phyloP scores from a whole-genome alignment of 108 stramenopile genomes.

The Stephanodiscus triporus region DNA sequence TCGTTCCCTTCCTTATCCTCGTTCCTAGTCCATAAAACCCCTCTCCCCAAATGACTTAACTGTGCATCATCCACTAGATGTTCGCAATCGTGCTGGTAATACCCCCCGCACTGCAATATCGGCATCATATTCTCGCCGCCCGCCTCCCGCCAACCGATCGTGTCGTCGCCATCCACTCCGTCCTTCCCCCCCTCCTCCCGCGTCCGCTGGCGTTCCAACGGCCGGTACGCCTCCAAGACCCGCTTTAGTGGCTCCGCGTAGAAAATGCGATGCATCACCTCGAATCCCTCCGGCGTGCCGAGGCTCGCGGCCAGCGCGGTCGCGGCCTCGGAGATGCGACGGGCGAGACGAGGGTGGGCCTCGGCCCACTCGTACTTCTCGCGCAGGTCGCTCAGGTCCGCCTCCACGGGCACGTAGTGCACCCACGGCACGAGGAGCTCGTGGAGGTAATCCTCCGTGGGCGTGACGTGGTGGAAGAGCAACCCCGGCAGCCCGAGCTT shows the following conservation, averaged over 20 bases:
- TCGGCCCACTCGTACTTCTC: slow-evolving; percentile 39
- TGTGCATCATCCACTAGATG: slow-evolving; percentile 1
- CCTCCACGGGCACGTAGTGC: slow-evolving; percentile 46
- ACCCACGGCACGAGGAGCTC: slow-evolving; percentile 42
- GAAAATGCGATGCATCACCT: not conserved
- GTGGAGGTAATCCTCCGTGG: slow-evolving; percentile 48
- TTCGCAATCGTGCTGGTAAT: slow-evolving; percentile 8
- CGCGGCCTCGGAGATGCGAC: slow-evolving; percentile 15
- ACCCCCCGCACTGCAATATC: slow-evolving; percentile 7
- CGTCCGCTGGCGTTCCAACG: not conserved
- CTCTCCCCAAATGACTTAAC: too few relatives aligned
- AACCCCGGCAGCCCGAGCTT: slow-evolving; percentile 53
- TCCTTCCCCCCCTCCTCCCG: too few relatives aligned
- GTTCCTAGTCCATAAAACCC: too few relatives aligned
- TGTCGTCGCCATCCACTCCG: not conserved
- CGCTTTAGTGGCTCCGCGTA: slow-evolving; percentile 17
- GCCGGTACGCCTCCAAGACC: slow-evolving; percentile 25
- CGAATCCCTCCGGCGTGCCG: slow-evolving; percentile 22
- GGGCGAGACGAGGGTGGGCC: slow-evolving; percentile 11
- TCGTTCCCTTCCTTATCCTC: too few relatives aligned
- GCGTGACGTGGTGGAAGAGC: slow-evolving; percentile 52
- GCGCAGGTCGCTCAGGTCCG: slow-evolving; percentile 35
- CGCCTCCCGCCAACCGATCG: slow-evolving; percentile 9
- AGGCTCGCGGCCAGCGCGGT: slow-evolving; percentile 12
- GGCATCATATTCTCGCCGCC: not conserved